Base-by-base conservation (phyloP, 768 basidiomycete species). In the Psilocybe cyanescens region DNA sequence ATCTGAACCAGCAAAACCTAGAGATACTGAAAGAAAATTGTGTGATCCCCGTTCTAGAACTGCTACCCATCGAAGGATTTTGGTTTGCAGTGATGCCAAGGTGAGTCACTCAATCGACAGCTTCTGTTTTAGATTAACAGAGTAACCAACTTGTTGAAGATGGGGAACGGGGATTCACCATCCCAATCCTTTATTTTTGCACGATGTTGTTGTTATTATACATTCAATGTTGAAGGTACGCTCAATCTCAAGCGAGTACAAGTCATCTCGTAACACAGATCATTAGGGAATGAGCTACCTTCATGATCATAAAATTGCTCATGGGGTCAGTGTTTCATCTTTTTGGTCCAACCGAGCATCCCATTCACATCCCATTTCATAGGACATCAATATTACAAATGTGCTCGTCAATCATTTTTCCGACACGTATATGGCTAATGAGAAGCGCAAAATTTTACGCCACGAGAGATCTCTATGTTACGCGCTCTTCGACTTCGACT, bases 31-130 rank as follows among this genome's bases (percentile, higher is more conserved):
- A 41, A 28, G 48, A 59, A 0, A 58, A 59, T 11, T 39, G 63
- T 37, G 31, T 68, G 2, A 51, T 74, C 19, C 72, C 73, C 0
- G 53, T 72, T 2, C 48, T 75, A 0, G 72, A 74, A 2, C 19
- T 75, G 2, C 54, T 76, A 1, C 55, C 63, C 0, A 49, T 58
- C 8, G 65, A 65, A 11, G 71, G 65, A 8, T 63, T 64, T 30
- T 71, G 65, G 53, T 69, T 74, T 52, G 66, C 60, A 4, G 67
- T 76, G 12, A 75, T 72, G 72, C 75, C 75, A 7, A 68, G 65
- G 61, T 72, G 67, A 55, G 52, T 50, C n/a, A 19, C 31, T 11
- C 33, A 2, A 4, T 19, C 12, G 28, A 9, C 16, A 44, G n/a
- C 8, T 14, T 9, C 14, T 45, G 1, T 8, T 1, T 46, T 29